Evolutionary conservation across 331 rosid genomes (phyloP).

Genomic region (Spiraea crenata): DNA sequence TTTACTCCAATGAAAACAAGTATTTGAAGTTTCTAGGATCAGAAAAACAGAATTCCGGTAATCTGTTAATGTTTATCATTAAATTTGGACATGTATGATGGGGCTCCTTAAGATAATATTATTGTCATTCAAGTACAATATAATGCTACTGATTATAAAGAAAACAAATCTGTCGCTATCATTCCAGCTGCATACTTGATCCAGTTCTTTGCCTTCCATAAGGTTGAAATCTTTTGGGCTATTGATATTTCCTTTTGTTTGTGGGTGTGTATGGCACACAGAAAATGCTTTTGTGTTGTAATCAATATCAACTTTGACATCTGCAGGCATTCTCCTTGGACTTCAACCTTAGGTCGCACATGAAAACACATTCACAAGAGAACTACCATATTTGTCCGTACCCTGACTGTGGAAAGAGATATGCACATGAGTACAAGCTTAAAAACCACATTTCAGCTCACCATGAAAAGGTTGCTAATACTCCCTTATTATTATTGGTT

Average conservation of each 20-base stretch:
- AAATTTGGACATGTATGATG: not conserved
- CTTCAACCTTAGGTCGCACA: constrained; percentile 86
- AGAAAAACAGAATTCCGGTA: not conserved
- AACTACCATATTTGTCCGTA: constrained; percentile 92
- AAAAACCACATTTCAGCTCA: constrained; percentile 84
- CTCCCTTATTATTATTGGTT: not conserved
- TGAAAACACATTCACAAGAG: constrained; percentile 98
- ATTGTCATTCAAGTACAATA: not conserved
- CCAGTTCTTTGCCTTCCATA: not conserved
- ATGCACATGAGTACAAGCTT: constrained; percentile 90
- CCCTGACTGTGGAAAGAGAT: constrained; percentile 95
- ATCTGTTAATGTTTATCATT: not conserved
- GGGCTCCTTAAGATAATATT: not conserved
- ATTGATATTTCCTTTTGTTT: constrained; percentile 9
- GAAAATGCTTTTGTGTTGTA: not conserved
- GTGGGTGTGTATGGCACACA: not conserved
- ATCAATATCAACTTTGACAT: constrained; percentile 14
- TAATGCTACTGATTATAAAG: not conserved
- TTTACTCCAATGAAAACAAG: not conserved
- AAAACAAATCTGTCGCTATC: not conserved
- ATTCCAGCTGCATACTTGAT: not conserved
- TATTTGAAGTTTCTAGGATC: not conserved
- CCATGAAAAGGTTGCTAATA: constrained; percentile 77
- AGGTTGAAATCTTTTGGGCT: not conserved
- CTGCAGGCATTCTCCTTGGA: constrained; percentile 91